Evolutionary conservation across 495 filamentous ascomycete species (phyloP), one percentile per base, ranked within the genome.

Genomic region (Podospora bellae-mahoneyi): DNA sequence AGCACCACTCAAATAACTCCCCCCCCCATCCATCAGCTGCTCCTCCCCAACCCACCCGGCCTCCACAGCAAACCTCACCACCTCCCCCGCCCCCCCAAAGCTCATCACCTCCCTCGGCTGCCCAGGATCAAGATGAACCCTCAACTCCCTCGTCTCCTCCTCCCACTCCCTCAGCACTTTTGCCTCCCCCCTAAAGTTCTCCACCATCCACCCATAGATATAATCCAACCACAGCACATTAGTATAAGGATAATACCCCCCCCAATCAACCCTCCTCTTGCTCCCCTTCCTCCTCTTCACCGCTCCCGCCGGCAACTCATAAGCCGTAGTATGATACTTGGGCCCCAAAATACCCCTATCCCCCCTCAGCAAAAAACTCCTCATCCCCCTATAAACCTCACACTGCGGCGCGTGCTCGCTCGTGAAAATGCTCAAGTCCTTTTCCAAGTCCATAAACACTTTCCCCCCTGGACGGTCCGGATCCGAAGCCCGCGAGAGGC

Each of bases 401-500:
- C 82, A 84, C 26, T 84, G 81, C 4, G 78, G 64, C 2, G 81
- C 80, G 64, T 84, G 81, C 28, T 81, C 81, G 70, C 75, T 79
- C 3, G 79, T 79, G 75, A 88, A 88, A n/a, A 87, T 72, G 55
- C 68, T 67, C 16, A 83, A 77, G 67, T 88, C 85, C 34, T 77
- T 74, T 65, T 87, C 85, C 2, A 88, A 76, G 68, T 87, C 82
- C 82, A 65, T 81, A 83, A 23, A 78, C 81, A 34, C 7, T 9
- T 34, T 34, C 15, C 44, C 27, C 26, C 15, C 30, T n/a, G 15
- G n/a, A 4, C 58, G 60, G 2, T 64, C 67, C 23, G 74, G 72
- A 60, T 75, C 62, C 4, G 78, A 75, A 27, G 85, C 90, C 19
- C 93, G 87, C 0, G 92, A 96, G 53, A 96, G 86, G 1, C 92